Base-by-base conservation (phyloP, 2,329 filamentous ascomycete genomes). In the Cercospora nicotianae region DNA sequence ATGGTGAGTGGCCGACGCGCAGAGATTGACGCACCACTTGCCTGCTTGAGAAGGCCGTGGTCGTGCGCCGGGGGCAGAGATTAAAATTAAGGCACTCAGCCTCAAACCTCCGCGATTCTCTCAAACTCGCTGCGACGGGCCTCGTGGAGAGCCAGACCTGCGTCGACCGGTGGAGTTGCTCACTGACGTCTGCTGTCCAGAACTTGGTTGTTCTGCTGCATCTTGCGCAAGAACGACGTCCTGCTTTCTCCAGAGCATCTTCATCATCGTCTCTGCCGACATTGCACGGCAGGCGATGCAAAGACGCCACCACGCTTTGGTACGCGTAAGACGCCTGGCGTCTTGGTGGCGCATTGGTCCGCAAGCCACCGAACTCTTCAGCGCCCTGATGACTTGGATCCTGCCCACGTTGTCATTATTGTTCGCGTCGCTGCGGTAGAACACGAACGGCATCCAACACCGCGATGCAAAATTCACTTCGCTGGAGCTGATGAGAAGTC, bases 321-420 rank as follows among this genome's bases (percentile, higher is more conserved):
- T 42, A 62, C 60, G 60, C 60, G 60, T 62, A 45, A 48, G 60
- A 31, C 59, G 59, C 31, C n/a, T 20, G 59, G 59, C n/a, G 31
- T 51, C n/a, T 10, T 26, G 31, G n/a, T 42, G 60, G 60, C 23
- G 42, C 60, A 62, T 51, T 28, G 60, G 39, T n/a, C 36, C 12
- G 36, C 33, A 62, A 51, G 39, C 60, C 60, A 62, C 60, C 36
- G n/a, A 62, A 62, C 60, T 62, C 58, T 60, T 60, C 36, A n/a
- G 8, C 20, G 26, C n/a, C 18, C 8, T 39, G 58, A 60, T 45
- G 33, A 60, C 58, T 28, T 45, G 58, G 33, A 36, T 60, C 18
- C 30, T 36, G 39, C 39, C 58, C 30, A 60, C 28, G 58, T 36
- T 60, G 31, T 36, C 13, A 13, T 36, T 7, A n/a, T 5, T 45